Conservation (phyloP, 768 basidiomycete species). For the Pleurotus cornucopiae region DNA sequence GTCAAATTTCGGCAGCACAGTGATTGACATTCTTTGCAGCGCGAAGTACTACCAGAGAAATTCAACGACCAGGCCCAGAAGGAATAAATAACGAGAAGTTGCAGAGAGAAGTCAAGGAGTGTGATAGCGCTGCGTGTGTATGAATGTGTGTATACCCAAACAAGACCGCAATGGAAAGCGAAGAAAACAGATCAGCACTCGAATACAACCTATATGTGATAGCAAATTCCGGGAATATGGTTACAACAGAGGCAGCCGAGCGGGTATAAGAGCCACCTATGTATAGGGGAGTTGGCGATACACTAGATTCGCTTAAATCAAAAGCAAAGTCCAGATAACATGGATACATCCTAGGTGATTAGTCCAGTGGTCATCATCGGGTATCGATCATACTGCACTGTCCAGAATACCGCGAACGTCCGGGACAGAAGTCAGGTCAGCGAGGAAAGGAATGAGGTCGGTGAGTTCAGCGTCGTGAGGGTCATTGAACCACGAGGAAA, state of each 20-base stretch:
- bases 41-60: not conserved
- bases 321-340: not conserved
- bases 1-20: not conserved
- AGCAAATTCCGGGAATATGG: not conserved
- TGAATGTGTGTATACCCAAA: not conserved
- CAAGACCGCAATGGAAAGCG: constrained; percentile 2
- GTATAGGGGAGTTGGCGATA: not conserved
- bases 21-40: too few species aligned
- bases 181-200: not conserved
- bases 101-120: not conserved
- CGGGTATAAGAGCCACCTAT: not conserved
- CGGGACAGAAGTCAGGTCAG: constrained; percentile 78
- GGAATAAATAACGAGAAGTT: not conserved
- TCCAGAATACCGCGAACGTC: constrained; percentile 93
- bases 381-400: constrained; percentile 40
- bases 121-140: not conserved
- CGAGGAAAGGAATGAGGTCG: constrained; percentile 90
- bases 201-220: not conserved
- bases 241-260: not conserved
- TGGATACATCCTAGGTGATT: not conserved
- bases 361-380: not conserved
- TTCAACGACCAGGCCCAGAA: not conserved
- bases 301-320: not conserved
- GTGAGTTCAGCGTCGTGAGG: constrained; percentile 97
- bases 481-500: constrained; percentile 99